phyloP scores from a whole-genome alignment of 352 stramenopile species.

The Globisporangium recalcitrans region DNA sequence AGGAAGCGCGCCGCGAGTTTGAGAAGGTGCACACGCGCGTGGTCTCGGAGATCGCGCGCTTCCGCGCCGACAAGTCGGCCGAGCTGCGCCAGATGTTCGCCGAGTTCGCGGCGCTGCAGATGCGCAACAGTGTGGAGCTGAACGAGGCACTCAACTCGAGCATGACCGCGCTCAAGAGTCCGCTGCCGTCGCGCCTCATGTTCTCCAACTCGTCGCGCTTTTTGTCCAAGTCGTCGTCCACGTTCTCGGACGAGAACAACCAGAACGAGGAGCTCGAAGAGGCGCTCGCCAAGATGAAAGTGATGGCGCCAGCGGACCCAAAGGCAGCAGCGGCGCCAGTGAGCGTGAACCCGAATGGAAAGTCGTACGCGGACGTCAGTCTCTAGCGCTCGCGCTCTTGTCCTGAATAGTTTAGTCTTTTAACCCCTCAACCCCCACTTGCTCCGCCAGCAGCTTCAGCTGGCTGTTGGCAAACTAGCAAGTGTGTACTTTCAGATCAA shows the following conservation, averaged over 20 bases:
- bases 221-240: conserved; percentile 34
- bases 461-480: neutral
- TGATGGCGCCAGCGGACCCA: conserved; percentile 13
- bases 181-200: conserved; percentile 35
- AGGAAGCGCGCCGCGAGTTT: conserved; percentile 70
- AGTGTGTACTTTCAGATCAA: neutral
- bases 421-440: neutral
- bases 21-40: conserved; percentile 71
- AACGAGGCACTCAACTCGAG: conserved; percentile 43
- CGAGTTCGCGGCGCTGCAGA: conserved; percentile 59
- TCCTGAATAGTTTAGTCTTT: conserved; percentile 7
- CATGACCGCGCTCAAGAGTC: conserved; percentile 34
- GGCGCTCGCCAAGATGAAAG: conserved; percentile 24
- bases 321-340: conserved; percentile 15
- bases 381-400: conserved; percentile 22
- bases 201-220: conserved; percentile 36
- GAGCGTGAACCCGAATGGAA: conserved; percentile 16
- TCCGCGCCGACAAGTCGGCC: conserved; percentile 65
- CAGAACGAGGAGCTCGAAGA: conserved; percentile 19
- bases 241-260: conserved; percentile 35
- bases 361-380: conserved; percentile 47
- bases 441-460: neutral
- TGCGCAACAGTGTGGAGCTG: conserved; percentile 47
- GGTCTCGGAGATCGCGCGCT: conserved; percentile 67
- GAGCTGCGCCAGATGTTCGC: conserved; percentile 72